These are phyloP conservation scores for Aspergillus tanneri DNA, from an alignment of 2,329 filamentous ascomycete genomes.

Conservation along the genomic window DNA sequence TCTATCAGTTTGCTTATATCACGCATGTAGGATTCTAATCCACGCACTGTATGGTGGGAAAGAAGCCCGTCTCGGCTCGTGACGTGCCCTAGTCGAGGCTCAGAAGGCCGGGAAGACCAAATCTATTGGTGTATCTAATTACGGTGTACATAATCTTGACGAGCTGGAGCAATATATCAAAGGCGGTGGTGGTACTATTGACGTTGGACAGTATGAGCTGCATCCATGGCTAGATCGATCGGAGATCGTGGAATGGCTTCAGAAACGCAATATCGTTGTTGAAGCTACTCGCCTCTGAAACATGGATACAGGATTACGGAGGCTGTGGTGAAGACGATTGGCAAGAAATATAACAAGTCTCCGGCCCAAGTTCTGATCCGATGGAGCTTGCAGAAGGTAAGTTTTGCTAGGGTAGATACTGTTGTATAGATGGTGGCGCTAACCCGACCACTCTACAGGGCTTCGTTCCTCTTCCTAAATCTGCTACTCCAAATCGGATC, in stretches of 20 bases:
- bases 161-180: conserved; percentile 59
- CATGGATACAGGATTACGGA: conserved; percentile 69
- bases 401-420: conserved; percentile 33
- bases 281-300: conserved; percentile 80
- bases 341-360: conserved; percentile 67
- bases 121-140: conserved; percentile 76
- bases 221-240: conserved; percentile 78
- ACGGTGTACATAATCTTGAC: conserved; percentile 70
- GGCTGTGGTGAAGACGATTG: conserved; percentile 59
- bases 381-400: conserved; percentile 76
- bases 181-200: conserved; percentile 62
- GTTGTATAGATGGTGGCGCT: background rate
- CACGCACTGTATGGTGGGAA: conserved; percentile 77
- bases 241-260: conserved; percentile 65
- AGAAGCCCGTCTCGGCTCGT: conserved; percentile 66
- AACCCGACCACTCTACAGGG: conserved; percentile 44
- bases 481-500: conserved; percentile 58
- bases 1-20: background rate
- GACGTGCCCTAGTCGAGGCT: conserved; percentile 75
- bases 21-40: conserved; percentile 55
- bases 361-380: conserved; percentile 73
- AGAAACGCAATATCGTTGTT: conserved; percentile 65
- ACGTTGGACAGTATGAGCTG: conserved; percentile 78
- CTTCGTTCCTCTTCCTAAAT: conserved; percentile 64
- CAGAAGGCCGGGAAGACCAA: conserved; percentile 68